Evolutionary conservation across 192 early-diverging fungal genomes (phyloP).

Genomic region (Coemansia sp.): DNA sequence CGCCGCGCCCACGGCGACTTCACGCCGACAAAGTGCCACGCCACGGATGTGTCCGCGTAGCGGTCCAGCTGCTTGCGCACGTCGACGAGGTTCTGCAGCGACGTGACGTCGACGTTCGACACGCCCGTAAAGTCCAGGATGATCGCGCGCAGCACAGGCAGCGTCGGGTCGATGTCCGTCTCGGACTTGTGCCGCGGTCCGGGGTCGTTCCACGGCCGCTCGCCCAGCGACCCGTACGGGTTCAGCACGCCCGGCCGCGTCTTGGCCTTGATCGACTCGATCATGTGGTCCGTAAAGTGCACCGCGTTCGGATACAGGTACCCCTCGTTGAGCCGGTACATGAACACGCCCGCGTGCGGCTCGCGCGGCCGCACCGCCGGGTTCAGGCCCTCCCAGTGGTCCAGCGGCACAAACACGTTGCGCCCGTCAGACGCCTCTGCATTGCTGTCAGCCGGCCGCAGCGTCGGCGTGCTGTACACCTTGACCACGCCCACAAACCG

Average conservation of each 20-base stretch:
- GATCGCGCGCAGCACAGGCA: slow-evolving; percentile 63
- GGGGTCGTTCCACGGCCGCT: slow-evolving; percentile 61
- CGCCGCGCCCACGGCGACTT: slow-evolving; percentile 43
- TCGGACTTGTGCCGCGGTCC: slow-evolving; percentile 46
- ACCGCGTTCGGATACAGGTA: slow-evolving; percentile 52
- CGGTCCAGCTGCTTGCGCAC: slow-evolving; percentile 57
- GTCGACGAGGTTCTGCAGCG: slow-evolving; percentile 72
- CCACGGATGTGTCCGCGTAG: slow-evolving; percentile 49
- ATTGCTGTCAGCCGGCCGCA: not conserved
- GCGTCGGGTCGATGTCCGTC: slow-evolving; percentile 36
- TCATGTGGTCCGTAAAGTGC: slow-evolving; percentile 53
- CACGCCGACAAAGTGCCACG: slow-evolving; percentile 58
- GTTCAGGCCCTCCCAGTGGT: slow-evolving; percentile 39
- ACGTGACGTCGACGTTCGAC: slow-evolving; percentile 76
- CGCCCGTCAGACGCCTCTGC: slow-evolving; percentile 18
- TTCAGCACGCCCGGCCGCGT: slow-evolving; percentile 49
- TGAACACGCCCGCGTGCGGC: slow-evolving; percentile 38
- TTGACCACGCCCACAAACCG: slow-evolving; percentile 43
- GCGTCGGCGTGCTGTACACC: slow-evolving; percentile 21
- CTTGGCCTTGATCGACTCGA: slow-evolving; percentile 50
- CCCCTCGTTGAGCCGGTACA: slow-evolving; percentile 50
- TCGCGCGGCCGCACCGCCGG: slow-evolving; percentile 23
- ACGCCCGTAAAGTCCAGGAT: slow-evolving; percentile 83
- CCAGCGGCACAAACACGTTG: slow-evolving; percentile 71
- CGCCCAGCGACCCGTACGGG: slow-evolving; percentile 42